Evolutionary conservation across 352 stramenopile species (phyloP), one percentile per base, ranked within the genome.

Genomic region (Phytophthora hibernalis): DNA sequence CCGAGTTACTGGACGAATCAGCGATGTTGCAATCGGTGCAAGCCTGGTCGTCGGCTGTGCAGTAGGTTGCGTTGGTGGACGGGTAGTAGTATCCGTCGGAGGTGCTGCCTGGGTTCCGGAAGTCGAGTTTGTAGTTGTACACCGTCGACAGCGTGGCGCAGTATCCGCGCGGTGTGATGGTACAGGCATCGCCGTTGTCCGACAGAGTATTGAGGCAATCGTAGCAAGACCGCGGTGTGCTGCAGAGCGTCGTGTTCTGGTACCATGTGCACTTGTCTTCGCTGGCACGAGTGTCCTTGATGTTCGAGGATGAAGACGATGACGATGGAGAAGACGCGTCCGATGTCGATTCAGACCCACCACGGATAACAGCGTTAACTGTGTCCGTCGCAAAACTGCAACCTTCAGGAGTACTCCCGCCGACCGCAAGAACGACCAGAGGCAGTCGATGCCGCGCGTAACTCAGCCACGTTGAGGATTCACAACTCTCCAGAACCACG

Each of bases 51-150:
- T 9, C 70, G 9, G 54, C 26, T 10, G 73, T 66, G 55, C 80
- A 89, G 57, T 89, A 89, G 0, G 68, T 79, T 1, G 74, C 79
- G 69, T 89, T 87, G 26, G 58, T 72, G 0, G 76, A 80, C 16
- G 76, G 71, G 60, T 79, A 89, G 61, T 70, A 85, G 69, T 69
- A 67, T 50, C 50, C 58, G 15, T 72, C 70, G 1, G 30, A 30
- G n/a, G 28, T 65, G 12, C 61, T 66, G 42, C 69, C 76, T 26
- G 49, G 3, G 0, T 21, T 54, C 2, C 75, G 64, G 48, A 74
- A 80, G 49, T 80, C 71, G 6, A 67, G 38, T 2, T 26, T 57
- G 33, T 50, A 65, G 12, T 65, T 55, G 61, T 80, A 80, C 7
- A 26, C 64, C 22, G 31, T 67, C 11, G 30, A 5, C 26, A 79